A percentile compares a stretch with the other conserved stretches of the same genome.
Conservation (phyloP, 2,329 filamentous ascomycete species). For the Neofusicoccum laricinum region DNA sequence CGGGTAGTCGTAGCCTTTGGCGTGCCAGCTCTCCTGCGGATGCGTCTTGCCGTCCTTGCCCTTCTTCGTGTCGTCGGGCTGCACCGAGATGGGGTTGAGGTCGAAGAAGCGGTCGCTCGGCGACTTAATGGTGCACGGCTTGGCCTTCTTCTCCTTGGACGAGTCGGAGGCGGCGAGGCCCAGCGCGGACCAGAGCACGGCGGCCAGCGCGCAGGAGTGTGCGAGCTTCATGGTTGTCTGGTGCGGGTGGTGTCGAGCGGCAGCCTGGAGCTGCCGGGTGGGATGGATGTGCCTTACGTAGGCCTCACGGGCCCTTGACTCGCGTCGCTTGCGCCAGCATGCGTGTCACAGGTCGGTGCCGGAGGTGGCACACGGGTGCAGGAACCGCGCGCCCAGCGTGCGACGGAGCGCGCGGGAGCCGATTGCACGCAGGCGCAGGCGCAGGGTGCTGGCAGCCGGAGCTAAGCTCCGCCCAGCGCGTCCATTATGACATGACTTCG, state of each 20-base stretch:
- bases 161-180: conserved; percentile 39
- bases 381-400: neutral
- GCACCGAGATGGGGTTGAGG: conserved; percentile 55
- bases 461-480: neutral
- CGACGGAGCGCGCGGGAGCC: too few relatives aligned
- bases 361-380: neutral
- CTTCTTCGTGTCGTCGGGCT: conserved; percentile 40
- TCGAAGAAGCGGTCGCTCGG: conserved; percentile 64
- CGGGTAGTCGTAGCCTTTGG: conserved; percentile 72
- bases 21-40: conserved; percentile 60
- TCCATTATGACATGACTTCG: conserved; percentile 9
- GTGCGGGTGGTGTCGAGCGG: neutral
- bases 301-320: conserved; percentile 9
- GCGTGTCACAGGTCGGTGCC: too few relatives aligned
- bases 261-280: neutral
- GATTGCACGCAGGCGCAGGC: too few relatives aligned
- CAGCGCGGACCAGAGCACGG: conserved; percentile 32
- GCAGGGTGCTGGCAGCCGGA: neutral
- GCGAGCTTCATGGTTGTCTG: conserved; percentile 25
- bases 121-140: conserved; percentile 62
- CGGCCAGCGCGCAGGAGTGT: conserved; percentile 25
- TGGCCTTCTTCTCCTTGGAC: conserved; percentile 43
- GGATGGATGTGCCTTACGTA: conserved; percentile 9
- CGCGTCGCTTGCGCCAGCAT: neutral
- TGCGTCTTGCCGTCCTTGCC: conserved; percentile 49